phyloP scores from a whole-genome alignment of 1,139 yeast genomes.

The Candida buenavistaensis region DNA sequence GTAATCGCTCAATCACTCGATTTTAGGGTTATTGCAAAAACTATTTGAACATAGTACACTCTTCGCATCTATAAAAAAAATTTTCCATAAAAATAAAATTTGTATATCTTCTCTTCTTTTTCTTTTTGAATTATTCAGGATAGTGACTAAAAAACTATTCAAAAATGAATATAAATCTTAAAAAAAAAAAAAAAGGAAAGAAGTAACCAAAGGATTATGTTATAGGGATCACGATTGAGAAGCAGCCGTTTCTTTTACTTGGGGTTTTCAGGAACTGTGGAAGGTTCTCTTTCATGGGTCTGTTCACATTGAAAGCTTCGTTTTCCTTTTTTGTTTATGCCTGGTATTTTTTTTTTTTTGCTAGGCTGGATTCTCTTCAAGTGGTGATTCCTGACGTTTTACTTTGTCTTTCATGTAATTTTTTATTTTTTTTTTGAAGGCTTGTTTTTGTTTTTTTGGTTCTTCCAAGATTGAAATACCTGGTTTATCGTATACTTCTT shows the following conservation, averaged over 20 bases:
- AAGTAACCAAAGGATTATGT: slow-evolving; percentile 9
- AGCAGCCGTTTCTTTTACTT: slow-evolving; percentile 6
- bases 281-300: slow-evolving; percentile 17
- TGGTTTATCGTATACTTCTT: slow-evolving; percentile 50
- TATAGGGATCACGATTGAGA: slow-evolving; percentile 7
- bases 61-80: slow-evolving; percentile 4
- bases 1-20: too few relatives aligned
- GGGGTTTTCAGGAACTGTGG: slow-evolving; percentile 17
- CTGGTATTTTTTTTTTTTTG: slow-evolving; percentile 11
- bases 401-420: slow-evolving; percentile 12
- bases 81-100: slow-evolving; percentile 5
- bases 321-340: slow-evolving; percentile 12
- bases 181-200: slow-evolving; percentile 18
- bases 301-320: slow-evolving; percentile 12
- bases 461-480: slow-evolving; percentile 44
- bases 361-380: slow-evolving; percentile 24
- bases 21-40: not conserved
- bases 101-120: slow-evolving; percentile 13
- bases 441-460: slow-evolving; percentile 26
- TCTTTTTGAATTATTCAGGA: slow-evolving; percentile 47
- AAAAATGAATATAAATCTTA: slow-evolving; percentile 12
- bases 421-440: slow-evolving; percentile 20
- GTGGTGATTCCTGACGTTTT: slow-evolving; percentile 22
- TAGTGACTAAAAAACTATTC: slow-evolving; percentile 28
- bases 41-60: too few relatives aligned